phyloP scores from a whole-genome alignment of 768 basidiomycete genomes.

The Dendrothele bispora region DNA sequence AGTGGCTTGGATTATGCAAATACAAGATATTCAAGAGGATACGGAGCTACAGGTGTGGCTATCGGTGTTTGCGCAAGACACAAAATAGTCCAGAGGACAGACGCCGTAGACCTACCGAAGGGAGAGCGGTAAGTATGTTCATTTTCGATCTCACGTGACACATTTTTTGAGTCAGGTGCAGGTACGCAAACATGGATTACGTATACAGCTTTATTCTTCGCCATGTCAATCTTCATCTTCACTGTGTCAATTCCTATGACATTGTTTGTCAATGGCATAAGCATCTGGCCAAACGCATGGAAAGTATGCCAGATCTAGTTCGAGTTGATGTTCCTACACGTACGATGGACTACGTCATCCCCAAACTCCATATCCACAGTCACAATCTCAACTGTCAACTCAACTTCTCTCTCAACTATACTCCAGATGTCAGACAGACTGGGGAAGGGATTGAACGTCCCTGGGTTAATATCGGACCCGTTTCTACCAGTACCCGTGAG shows the following conservation, averaged over 20 bases:
- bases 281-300: constrained; percentile 7
- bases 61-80: constrained; percentile 29
- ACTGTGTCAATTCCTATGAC: constrained; percentile 28
- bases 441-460: constrained; percentile 34
- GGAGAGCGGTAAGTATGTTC: neutral
- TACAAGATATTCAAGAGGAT: neutral
- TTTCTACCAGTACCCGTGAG: constrained; percentile 34
- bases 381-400: constrained; percentile 19
- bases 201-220: constrained; percentile 17
- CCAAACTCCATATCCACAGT: constrained; percentile 24
- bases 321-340: too few relatives aligned
- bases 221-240: neutral
- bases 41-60: constrained; percentile 27
- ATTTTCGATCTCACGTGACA: neutral
- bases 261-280: constrained; percentile 30
- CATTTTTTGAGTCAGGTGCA: constrained; percentile 1
- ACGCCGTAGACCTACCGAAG: constrained; percentile 21
- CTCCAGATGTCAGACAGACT: constrained; percentile 32
- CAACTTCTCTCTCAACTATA: too few relatives aligned
- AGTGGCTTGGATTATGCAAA: constrained; percentile 5
- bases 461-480: constrained; percentile 25
- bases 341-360: too few relatives aligned
- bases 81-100: constrained; percentile 33
- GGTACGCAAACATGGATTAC: constrained; percentile 32
- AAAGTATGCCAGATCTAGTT: constrained; percentile 14